Conservation (phyloP, 1,284 basidiomycete genomes). For the Cryptococcus maquisensis region DNA sequence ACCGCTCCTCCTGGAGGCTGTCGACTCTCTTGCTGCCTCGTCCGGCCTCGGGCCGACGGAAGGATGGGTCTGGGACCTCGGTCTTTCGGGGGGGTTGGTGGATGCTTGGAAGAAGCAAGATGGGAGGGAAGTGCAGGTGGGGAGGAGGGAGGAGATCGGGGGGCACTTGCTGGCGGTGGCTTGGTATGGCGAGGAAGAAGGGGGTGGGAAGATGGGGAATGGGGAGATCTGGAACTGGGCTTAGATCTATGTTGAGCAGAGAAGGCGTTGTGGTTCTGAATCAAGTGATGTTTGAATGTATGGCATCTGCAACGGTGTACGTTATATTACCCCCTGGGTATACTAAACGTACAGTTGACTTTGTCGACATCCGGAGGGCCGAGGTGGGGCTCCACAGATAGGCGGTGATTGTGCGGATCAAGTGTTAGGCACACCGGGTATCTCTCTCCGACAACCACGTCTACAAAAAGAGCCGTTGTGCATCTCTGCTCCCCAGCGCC, state of each 20-base stretch:
- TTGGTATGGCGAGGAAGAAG: slow-evolving; percentile 20
- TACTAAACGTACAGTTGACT: too few relatives aligned
- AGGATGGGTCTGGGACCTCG: slow-evolving; percentile 7
- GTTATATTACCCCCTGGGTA: too few relatives aligned
- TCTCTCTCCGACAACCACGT: background rate
- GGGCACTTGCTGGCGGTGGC: slow-evolving; percentile 24
- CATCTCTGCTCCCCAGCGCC: background rate
- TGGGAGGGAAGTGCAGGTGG: slow-evolving; percentile 2
- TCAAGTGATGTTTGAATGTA: too few relatives aligned
- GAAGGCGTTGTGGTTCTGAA: background rate
- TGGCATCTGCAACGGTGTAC: too few relatives aligned
- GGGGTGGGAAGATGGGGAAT: slow-evolving; percentile 13
- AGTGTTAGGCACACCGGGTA: too few relatives aligned
- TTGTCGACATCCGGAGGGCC: too few relatives aligned
- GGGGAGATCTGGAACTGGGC: slow-evolving; percentile 24
- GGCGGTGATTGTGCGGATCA: too few relatives aligned
- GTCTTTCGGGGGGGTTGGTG: slow-evolving; percentile 4
- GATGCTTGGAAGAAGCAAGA: background rate
- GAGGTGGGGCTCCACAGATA: too few relatives aligned
- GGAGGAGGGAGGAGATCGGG: slow-evolving; percentile 6
- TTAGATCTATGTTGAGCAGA: too few relatives aligned
- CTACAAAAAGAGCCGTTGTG: background rate
- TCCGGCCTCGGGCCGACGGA: slow-evolving; percentile 10
- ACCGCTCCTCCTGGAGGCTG: slow-evolving; percentile 8
- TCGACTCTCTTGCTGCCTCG: slow-evolving; percentile 12